Evolutionary conservation across 495 filamentous ascomycete genomes (phyloP).

Genomic region (Evernia prunastri): DNA sequence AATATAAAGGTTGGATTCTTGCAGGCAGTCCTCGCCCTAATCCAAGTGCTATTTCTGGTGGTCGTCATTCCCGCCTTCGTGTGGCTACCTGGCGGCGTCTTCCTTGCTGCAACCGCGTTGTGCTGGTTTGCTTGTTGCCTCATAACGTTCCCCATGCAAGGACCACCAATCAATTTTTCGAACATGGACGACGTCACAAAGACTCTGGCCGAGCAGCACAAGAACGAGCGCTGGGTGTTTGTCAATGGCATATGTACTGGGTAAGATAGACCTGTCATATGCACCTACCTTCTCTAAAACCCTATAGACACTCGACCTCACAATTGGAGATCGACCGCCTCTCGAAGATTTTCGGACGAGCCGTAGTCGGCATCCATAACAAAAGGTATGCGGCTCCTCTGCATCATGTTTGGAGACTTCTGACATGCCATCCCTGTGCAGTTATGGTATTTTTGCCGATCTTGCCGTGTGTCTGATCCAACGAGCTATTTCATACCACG

Average conservation of each 20-base stretch:
- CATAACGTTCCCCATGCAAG: constrained; percentile 20
- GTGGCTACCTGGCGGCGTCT: constrained; percentile 21
- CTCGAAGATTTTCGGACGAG: constrained; percentile 66
- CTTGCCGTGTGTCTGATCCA: constrained; percentile 72
- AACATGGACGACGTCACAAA: constrained; percentile 12
- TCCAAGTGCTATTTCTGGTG: constrained; percentile 18
- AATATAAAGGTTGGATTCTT: constrained; percentile 16
- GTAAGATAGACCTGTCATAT: constrained; percentile 34
- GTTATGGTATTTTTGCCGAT: constrained; percentile 62
- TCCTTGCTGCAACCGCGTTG: constrained; percentile 7
- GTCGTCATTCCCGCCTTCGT: constrained; percentile 19
- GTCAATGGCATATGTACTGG: constrained; percentile 63
- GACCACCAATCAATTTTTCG: constrained; percentile 19
- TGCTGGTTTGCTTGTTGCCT: constrained; percentile 15
- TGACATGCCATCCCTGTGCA: constrained; percentile 18
- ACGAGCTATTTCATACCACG: constrained; percentile 66
- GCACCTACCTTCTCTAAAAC: constrained; percentile 7
- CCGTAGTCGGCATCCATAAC: constrained; percentile 76
- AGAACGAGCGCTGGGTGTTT: constrained; percentile 66
- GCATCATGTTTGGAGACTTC: background rate
- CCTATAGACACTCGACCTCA: constrained; percentile 49
- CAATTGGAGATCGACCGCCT: constrained; percentile 66
- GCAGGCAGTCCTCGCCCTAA: constrained; percentile 20
- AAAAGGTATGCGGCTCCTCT: constrained; percentile 45
- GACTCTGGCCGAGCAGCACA: constrained; percentile 21